Conservation (phyloP, 1,139 yeast species). For the Saccharomycopsis phalli region DNA sequence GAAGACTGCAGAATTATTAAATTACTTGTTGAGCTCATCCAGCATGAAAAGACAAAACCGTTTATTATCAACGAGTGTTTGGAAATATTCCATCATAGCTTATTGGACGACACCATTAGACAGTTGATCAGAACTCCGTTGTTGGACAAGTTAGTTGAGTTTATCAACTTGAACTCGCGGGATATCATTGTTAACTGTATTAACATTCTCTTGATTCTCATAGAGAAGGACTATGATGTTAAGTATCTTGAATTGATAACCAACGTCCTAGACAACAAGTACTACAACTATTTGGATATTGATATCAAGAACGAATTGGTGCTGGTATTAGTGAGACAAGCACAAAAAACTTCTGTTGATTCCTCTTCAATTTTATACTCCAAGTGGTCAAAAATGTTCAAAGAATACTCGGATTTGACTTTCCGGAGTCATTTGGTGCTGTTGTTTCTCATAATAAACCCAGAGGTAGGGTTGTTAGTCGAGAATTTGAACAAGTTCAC, state of each 20-base stretch:
- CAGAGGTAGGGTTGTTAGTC: conserved; percentile 36
- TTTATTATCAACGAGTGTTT: conserved; percentile 51
- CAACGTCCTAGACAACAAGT: conserved; percentile 41
- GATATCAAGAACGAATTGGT: conserved; percentile 28
- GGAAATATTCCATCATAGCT: conserved; percentile 32
- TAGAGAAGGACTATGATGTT: conserved; percentile 52
- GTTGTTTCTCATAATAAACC: conserved; percentile 54
- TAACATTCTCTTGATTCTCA: conserved; percentile 43
- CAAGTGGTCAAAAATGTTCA: conserved; percentile 43
- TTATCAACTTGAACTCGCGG: conserved; percentile 34
- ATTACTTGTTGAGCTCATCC: conserved; percentile 49
- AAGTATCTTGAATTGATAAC: conserved; percentile 51
- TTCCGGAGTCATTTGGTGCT: conserved; percentile 53
- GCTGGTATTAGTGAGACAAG: conserved; percentile 1
- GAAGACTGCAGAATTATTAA: conserved; percentile 48
- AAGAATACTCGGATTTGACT: conserved; percentile 46
- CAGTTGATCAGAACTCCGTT: too few species aligned
- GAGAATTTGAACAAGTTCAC: conserved; percentile 65
- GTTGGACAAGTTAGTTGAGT: conserved; percentile 17
- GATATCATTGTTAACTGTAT: conserved; percentile 48
- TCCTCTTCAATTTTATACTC: neutral
- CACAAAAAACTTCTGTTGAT: too few species aligned
- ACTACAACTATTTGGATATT: conserved; percentile 30
- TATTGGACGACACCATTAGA: conserved; percentile 42
- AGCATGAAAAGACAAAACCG: conserved; percentile 54